Conservation (phyloP, 441 rosid species). For the Bocquillonia castaneifolia region DNA sequence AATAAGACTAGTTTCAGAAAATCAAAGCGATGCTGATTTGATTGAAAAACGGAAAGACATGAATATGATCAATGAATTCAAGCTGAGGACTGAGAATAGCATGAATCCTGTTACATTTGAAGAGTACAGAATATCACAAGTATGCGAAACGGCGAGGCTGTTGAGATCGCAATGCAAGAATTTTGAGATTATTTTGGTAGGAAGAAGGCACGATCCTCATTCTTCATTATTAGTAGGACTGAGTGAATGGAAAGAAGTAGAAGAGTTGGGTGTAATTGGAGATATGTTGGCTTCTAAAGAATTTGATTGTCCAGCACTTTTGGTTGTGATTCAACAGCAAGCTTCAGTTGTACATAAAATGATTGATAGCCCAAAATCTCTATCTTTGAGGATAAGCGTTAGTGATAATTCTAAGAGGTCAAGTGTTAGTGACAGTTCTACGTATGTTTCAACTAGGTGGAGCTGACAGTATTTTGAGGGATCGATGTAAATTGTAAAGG, state of each 20-base stretch:
- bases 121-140: constrained; percentile 42
- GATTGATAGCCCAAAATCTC: constrained; percentile 13
- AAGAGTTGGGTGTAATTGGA: constrained; percentile 60
- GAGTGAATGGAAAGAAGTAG: constrained; percentile 68
- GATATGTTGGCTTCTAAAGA: constrained; percentile 60
- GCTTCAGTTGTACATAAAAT: constrained; percentile 24
- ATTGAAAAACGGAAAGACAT: constrained; percentile 30
- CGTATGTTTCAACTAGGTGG: not conserved
- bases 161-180: constrained; percentile 40
- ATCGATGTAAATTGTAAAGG: not conserved
- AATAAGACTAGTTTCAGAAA: constrained; percentile 44
- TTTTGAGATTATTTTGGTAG: constrained; percentile 56
- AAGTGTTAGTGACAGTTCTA: too few relatives aligned
- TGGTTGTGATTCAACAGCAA: constrained; percentile 58
- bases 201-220: constrained; percentile 40
- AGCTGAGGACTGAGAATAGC: constrained; percentile 5
- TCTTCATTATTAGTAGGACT: constrained; percentile 39
- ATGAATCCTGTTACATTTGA: constrained; percentile 26
- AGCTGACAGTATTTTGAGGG: not conserved
- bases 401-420: too few relatives aligned
- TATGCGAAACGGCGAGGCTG: constrained; percentile 36
- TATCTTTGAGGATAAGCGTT: not conserved
- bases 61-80: constrained; percentile 32
- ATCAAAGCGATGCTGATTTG: constrained; percentile 32
- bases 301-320: constrained; percentile 42